Conservation (phyloP, 148 eudicot genomes). For the Spergularia bocconei region DNA sequence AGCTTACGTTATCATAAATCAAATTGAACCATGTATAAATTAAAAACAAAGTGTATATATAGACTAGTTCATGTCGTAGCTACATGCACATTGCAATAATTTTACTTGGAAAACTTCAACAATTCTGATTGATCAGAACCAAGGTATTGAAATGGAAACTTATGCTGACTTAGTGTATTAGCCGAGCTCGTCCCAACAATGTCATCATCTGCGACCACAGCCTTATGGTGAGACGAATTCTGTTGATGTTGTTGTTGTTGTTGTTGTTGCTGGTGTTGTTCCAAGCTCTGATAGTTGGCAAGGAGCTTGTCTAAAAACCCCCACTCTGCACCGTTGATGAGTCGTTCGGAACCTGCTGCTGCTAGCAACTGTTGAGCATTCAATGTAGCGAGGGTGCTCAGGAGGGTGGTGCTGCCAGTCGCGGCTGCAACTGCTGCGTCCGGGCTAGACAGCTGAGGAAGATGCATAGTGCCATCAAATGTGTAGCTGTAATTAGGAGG, state of each 20-base stretch:
- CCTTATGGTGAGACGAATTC: conserved; percentile 14
- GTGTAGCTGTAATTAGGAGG: conserved; percentile 26
- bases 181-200: conserved; percentile 24
- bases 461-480: conserved; percentile 58
- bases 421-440: conserved; percentile 32
- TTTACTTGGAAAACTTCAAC: conserved; percentile 45
- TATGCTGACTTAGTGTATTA: conserved; percentile 28
- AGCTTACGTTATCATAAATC: neutral
- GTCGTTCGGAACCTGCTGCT: conserved; percentile 8
- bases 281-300: conserved; percentile 56
- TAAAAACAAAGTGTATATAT: conserved; percentile 4
- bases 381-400: conserved; percentile 31
- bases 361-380: conserved; percentile 20
- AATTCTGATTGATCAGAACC: conserved; percentile 38
- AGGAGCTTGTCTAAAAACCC: conserved; percentile 85
- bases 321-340: conserved; percentile 38
- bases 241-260: conserved; percentile 21
- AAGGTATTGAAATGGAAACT: conserved; percentile 55
- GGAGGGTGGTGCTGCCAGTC: neutral
- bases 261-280: conserved; percentile 33
- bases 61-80: neutral
- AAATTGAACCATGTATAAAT: neutral
- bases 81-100: neutral
- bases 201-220: conserved; percentile 25
- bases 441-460: conserved; percentile 65